phyloP scores from a whole-genome alignment of 2,329 filamentous ascomycete species.

The Kalmusia sp. region DNA sequence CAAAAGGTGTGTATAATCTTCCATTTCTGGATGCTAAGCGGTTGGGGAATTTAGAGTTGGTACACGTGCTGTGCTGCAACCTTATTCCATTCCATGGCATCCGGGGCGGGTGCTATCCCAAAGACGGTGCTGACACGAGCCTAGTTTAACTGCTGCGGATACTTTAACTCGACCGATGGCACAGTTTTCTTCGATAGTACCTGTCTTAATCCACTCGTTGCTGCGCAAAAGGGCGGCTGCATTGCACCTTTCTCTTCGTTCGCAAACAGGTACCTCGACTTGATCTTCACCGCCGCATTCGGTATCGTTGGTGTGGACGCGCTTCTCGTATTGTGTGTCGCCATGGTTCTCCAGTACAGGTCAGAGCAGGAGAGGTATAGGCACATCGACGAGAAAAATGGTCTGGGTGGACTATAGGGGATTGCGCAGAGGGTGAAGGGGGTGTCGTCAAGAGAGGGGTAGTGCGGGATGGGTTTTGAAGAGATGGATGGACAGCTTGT shows the following conservation, averaged over 20 bases:
- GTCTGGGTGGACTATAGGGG: slow-evolving; percentile 33
- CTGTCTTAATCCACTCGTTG: slow-evolving; percentile 74
- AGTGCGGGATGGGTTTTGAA: slow-evolving; percentile 25
- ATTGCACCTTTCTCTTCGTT: slow-evolving; percentile 71
- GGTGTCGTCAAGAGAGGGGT: neutral
- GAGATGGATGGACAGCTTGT: slow-evolving; percentile 18
- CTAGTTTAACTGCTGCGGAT: slow-evolving; percentile 83
- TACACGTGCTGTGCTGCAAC: slow-evolving; percentile 14
- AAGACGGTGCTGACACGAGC: slow-evolving; percentile 25
- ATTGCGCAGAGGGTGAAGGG: neutral
- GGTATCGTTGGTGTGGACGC: slow-evolving; percentile 76
- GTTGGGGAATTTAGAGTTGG: slow-evolving; percentile 1
- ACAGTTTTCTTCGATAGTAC: slow-evolving; percentile 73
- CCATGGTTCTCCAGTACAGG: slow-evolving; percentile 80
- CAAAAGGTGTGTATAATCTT: slow-evolving; percentile 61
- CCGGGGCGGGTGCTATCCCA: slow-evolving; percentile 13
- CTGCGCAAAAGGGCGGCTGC: slow-evolving; percentile 74
- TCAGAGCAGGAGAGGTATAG: slow-evolving; percentile 81
- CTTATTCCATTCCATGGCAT: slow-evolving; percentile 2
- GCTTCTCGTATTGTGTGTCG: slow-evolving; percentile 72
- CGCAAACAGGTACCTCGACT: slow-evolving; percentile 74
- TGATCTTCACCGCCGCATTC: slow-evolving; percentile 80
- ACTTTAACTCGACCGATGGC: slow-evolving; percentile 73
- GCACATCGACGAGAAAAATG: slow-evolving; percentile 80
- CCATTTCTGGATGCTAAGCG: slow-evolving; percentile 11